phyloP scores from a whole-genome alignment of 1,284 basidiomycete species.

The Austroboletus novae-zelandiae region DNA sequence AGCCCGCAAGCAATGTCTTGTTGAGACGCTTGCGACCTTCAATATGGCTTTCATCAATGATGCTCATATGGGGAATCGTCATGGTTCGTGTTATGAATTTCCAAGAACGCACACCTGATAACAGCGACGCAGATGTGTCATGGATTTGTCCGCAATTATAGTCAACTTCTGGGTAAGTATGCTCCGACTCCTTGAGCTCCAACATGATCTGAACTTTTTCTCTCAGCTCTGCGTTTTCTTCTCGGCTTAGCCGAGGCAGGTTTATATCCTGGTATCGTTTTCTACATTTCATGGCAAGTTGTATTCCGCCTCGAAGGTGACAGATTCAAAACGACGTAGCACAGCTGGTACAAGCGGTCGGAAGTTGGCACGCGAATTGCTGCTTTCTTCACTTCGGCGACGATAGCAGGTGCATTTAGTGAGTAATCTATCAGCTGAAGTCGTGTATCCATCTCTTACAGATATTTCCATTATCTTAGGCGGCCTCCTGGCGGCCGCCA shows the following conservation, averaged over 20 bases:
- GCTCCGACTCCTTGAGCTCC: background rate
- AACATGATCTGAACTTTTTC: background rate
- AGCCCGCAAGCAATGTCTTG: conserved; percentile 55
- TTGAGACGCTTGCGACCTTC: conserved; percentile 55
- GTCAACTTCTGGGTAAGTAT: conserved; percentile 45
- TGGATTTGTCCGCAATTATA: conserved; percentile 49
- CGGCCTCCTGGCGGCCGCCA: conserved; percentile 63
- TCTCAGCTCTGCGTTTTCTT: conserved; percentile 46
- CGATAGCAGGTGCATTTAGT: conserved; percentile 70
- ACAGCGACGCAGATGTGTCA: conserved; percentile 43
- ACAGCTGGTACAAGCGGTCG: conserved; percentile 58
- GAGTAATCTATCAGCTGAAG: conserved; percentile 14
- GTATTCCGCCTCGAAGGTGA: background rate
- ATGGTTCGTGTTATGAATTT: conserved; percentile 42
- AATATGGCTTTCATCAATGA: conserved; percentile 57
- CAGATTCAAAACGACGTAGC: conserved; percentile 1
- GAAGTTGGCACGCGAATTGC: conserved; percentile 61
- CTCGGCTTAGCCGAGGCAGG: conserved; percentile 50
- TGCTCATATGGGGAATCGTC: conserved; percentile 55
- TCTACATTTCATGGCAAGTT: conserved; percentile 51
- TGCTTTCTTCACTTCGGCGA: conserved; percentile 67
- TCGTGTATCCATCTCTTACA: background rate
- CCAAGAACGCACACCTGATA: background rate
- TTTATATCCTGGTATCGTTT: conserved; percentile 55
- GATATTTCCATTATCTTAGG: conserved; percentile 32